Evolutionary conservation across 2,329 filamentous ascomycete genomes (phyloP), one percentile per base, ranked within the genome.

Genomic region (Tolypocladium album): DNA sequence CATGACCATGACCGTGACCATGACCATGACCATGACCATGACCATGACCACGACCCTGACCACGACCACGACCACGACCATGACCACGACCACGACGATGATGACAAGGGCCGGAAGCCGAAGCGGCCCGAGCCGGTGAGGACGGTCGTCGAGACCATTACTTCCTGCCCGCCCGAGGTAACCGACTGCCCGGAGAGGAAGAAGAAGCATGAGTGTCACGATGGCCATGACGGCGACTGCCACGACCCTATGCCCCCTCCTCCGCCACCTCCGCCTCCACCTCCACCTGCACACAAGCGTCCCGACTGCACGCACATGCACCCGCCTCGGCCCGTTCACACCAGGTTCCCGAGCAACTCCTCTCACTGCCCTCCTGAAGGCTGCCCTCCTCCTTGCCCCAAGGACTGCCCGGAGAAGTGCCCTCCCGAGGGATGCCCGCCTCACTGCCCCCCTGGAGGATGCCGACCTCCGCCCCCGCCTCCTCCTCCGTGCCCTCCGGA

Each of bases 101-200:
- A 40, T 12, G 39, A 6, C 39, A 40, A 40, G 39, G 9, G 17
- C 39, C 4, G 13, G 9, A 20, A 45, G 57, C n/a, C 27, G 27
- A 12, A 9, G 47, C 45, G 3, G 27, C 27, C 9, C 6, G 17
- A 27, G 45, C 24, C 45, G 24, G 8, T 20, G 7, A n/a, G 4
- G 47, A 34, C 47, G 15, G 27, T 34, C 17, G 7, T 52, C 27
- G 27, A 57, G 53, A 66, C 67, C 4, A 62, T 64, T 20, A 66
- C 65, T 17, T 78, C 76, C 53, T 83, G 80, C 75, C 78, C 75
- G 60, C 76, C 82, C 57, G 78, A 78, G 61, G 80, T 83, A 69
- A 79, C 81, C 70, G 68, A 85, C 81, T 86, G 83, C 76, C 78
- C 78, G 17, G 36, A 61, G 50, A 59, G 58, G 40, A 57, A 36